Evolutionary conservation across 2,329 filamentous ascomycete species (phyloP).

Genomic region (Pseudohalonectria lignicola): DNA sequence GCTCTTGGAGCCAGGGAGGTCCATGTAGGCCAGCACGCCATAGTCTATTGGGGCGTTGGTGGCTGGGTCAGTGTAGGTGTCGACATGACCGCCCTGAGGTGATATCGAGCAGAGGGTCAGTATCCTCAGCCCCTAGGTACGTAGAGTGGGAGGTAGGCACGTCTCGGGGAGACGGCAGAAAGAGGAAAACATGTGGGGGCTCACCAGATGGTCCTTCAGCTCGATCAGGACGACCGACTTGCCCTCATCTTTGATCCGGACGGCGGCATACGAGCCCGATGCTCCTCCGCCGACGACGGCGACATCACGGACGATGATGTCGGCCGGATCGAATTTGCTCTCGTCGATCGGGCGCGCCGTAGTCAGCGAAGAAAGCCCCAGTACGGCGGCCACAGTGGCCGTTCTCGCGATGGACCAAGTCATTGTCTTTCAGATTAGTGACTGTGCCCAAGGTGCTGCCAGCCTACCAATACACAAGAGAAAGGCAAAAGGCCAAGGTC

Average conservation of each 20-base stretch:
- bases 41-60: constrained; percentile 17
- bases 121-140: too few species aligned
- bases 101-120: too few species aligned
- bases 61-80: constrained; percentile 30
- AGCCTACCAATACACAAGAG: too few species aligned
- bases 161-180: background rate
- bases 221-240: constrained; percentile 11
- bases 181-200: background rate
- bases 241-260: constrained; percentile 7
- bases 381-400: background rate
- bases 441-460: too few species aligned
- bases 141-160: background rate
- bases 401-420: background rate
- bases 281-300: constrained; percentile 11
- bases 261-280: constrained; percentile 8
- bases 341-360: constrained; percentile 18
- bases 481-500: too few species aligned
- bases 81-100: constrained; percentile 23
- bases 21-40: constrained; percentile 20
- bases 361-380: background rate
- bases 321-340: constrained; percentile 20
- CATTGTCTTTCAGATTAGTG: too few species aligned
- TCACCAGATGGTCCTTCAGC: background rate
- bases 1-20: constrained; percentile 18
- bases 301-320: constrained; percentile 7